Percentiles rank a stretch among this genome's conserved stretches.
These are phyloP conservation scores for Fusarium mundagurra DNA, from an alignment of 2,329 filamentous ascomycete genomes.

Conservation along the genomic window DNA sequence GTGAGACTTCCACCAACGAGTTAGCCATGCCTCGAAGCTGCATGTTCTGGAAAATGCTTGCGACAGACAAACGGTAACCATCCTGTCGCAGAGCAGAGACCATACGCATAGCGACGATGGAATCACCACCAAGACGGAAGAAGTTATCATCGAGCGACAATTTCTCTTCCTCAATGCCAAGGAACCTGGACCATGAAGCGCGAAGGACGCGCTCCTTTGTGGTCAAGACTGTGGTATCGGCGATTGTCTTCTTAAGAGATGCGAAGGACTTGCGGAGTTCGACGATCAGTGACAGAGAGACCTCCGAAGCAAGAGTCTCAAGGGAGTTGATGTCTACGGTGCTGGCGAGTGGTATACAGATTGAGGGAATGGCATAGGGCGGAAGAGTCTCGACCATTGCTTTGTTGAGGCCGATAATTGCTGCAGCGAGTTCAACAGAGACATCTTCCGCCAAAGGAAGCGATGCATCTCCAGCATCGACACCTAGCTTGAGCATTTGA, in stretches of 20 bases:
- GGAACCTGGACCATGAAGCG: slow-evolving; percentile 35
- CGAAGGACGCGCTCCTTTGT: slow-evolving; percentile 33
- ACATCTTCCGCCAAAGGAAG: slow-evolving; percentile 23
- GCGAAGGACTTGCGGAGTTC: slow-evolving; percentile 31
- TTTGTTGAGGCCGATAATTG: slow-evolving; percentile 39
- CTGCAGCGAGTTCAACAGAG: slow-evolving; percentile 32
- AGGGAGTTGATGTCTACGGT: slow-evolving; percentile 1
- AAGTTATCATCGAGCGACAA: slow-evolving; percentile 43
- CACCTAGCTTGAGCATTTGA: slow-evolving; percentile 15
- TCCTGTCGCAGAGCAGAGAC: slow-evolving; percentile 38
- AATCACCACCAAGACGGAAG: slow-evolving; percentile 43
- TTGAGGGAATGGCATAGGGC: slow-evolving; percentile 40
- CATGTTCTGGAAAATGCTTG: slow-evolving; percentile 44
- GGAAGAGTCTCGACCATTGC: slow-evolving; percentile 40
- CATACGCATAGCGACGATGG: slow-evolving; percentile 42
- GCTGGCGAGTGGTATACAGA: slow-evolving; percentile 28
- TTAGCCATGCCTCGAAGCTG: slow-evolving; percentile 39
- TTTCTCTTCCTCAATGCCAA: slow-evolving; percentile 34
- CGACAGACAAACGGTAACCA: slow-evolving; percentile 39
- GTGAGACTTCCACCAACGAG: slow-evolving; percentile 18
- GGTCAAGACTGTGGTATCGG: slow-evolving; percentile 29
- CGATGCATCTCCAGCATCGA: background rate
- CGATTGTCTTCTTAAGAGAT: slow-evolving; percentile 20
- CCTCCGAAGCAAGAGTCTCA: background rate
- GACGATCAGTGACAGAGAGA: slow-evolving; percentile 26